These are phyloP conservation scores for Tetradesmus obliquus DNA, from an alignment of 139 green algal genomes.

Conservation along the genomic window DNA sequence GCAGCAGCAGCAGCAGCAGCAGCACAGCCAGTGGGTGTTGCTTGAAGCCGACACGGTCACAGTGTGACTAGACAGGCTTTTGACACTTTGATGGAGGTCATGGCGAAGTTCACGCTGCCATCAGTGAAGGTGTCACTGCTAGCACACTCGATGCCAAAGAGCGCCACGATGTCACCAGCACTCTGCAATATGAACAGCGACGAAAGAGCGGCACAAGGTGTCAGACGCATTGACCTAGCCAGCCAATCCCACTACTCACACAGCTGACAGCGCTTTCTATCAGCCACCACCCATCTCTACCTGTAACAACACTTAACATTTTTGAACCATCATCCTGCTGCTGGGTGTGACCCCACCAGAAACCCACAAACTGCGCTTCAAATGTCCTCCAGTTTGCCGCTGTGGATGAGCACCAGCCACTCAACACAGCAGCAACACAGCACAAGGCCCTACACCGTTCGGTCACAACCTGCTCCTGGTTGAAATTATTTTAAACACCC, in stretches of 20 bases:
- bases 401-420: constrained; percentile 90
- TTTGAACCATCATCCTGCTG: too few relatives aligned
- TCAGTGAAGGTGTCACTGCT: constrained; percentile 97
- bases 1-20: background rate
- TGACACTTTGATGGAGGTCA: constrained; percentile 93
- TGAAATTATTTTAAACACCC: background rate
- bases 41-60: background rate
- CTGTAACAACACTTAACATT: too few relatives aligned
- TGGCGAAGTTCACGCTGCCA: constrained; percentile 71
- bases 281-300: too few relatives aligned
- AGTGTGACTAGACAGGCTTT: background rate
- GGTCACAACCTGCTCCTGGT: background rate
- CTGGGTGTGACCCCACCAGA: too few relatives aligned
- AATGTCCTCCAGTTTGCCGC: constrained; percentile 94
- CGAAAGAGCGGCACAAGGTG: too few relatives aligned
- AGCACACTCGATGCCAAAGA: constrained; percentile 98
- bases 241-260: too few relatives aligned
- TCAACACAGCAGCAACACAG: background rate
- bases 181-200: background rate
- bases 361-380: constrained; percentile 52
- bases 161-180: constrained; percentile 97
- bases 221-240: too few relatives aligned
- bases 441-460: background rate
- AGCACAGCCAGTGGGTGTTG: background rate
- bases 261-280: too few relatives aligned